Conservation (phyloP, 495 filamentous ascomycete genomes). For the Glonium stellatum region DNA sequence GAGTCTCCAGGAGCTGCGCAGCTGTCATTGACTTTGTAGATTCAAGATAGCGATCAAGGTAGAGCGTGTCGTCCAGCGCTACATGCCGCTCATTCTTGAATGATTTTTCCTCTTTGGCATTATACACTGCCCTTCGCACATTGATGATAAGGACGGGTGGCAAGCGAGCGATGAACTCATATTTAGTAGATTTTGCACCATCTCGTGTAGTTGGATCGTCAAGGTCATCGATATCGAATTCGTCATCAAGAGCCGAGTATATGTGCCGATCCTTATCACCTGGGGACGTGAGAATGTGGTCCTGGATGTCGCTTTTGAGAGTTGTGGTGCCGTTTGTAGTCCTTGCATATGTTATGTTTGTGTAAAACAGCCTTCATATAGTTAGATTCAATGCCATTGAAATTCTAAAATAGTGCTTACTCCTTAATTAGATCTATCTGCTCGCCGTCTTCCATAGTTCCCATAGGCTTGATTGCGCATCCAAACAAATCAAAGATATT, state of each 20-base stretch:
- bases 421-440: conserved; percentile 74
- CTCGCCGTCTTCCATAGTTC: conserved; percentile 56
- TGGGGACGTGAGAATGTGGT: conserved; percentile 14
- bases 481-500: conserved; percentile 85
- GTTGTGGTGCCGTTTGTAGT: not conserved
- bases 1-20: conserved; percentile 51
- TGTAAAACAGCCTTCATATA: conserved; percentile 28
- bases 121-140: conserved; percentile 71
- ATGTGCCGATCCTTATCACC: conserved; percentile 47
- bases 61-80: conserved; percentile 66
- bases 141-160: conserved; percentile 85
- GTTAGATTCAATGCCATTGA: not conserved
- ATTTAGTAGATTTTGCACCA: conserved; percentile 54
- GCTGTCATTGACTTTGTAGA: conserved; percentile 32
- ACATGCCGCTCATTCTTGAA: conserved; percentile 77
- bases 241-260: conserved; percentile 75
- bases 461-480: conserved; percentile 67
- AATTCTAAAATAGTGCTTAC: conserved; percentile 30
- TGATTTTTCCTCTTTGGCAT: conserved; percentile 49
- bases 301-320: conserved; percentile 11
- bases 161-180: conserved; percentile 64
- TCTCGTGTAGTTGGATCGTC: conserved; percentile 44
- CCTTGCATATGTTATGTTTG: conserved; percentile 13
- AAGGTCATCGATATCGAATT: conserved; percentile 70
- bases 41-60: conserved; percentile 86